Evolutionary conservation across 2,329 filamentous ascomycete genomes (phyloP).

Genomic region (Aspergillus eucalypticola): DNA sequence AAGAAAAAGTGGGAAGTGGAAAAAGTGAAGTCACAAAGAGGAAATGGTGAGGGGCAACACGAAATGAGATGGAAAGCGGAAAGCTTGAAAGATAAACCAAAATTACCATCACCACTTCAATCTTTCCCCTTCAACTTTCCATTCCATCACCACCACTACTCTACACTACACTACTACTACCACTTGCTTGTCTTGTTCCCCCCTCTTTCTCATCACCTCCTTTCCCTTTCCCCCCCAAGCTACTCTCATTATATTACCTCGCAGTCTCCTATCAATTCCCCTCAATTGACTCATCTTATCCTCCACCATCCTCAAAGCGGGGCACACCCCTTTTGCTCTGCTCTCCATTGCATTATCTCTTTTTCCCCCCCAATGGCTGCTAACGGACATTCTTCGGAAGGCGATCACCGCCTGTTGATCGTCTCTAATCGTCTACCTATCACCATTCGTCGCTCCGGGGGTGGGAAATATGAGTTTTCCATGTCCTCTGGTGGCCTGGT

Average conservation of each 20-base stretch:
- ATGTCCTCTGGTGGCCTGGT: conserved; percentile 97
- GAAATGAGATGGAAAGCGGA: background rate
- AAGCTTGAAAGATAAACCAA: conserved; percentile 1
- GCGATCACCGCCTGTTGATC: conserved; percentile 63
- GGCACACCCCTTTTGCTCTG: background rate
- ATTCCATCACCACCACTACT: background rate
- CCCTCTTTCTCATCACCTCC: background rate
- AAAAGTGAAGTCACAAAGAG: background rate
- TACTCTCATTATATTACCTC: conserved; percentile 3
- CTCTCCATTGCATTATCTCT: background rate
- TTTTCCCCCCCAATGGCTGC: conserved; percentile 9
- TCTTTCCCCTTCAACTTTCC: background rate
- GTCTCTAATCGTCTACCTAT: conserved; percentile 95
- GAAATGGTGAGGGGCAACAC: background rate
- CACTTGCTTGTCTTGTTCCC: no score
- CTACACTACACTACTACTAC: background rate
- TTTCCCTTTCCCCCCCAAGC: background rate
- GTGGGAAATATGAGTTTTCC: conserved; percentile 88
- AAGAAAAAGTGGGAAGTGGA: conserved; percentile 1
- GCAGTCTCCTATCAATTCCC: background rate
- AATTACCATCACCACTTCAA: background rate
- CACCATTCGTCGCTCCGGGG: conserved; percentile 90
- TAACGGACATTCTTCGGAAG: conserved; percentile 60
- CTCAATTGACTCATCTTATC: background rate
- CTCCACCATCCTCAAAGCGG: background rate